phyloP scores from a whole-genome alignment of 2,329 filamentous ascomycete genomes.

The Colletotrichum sp. region DNA sequence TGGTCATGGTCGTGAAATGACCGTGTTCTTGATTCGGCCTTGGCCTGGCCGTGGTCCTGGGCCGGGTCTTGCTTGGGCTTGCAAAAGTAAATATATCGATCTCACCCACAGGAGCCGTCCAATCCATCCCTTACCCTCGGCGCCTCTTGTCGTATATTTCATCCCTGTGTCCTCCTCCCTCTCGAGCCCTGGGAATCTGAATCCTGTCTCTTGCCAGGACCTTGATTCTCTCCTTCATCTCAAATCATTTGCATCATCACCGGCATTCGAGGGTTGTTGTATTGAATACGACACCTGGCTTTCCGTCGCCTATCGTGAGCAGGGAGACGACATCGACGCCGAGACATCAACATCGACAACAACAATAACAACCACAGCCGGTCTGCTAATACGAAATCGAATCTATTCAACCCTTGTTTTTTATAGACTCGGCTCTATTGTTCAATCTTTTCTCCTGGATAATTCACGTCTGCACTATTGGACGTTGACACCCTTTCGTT shows the following conservation, averaged over 20 bases:
- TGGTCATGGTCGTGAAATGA: neutral
- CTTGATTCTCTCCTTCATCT: neutral
- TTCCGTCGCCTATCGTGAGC: neutral
- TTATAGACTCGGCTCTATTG: neutral
- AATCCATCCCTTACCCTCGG: constrained; percentile 9
- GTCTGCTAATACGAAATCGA: constrained; percentile 6
- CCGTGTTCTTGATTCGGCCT: neutral
- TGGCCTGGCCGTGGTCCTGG: neutral
- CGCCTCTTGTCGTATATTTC: constrained; percentile 13
- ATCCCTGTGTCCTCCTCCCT: constrained; percentile 18
- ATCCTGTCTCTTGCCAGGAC: neutral
- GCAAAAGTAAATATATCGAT: constrained; percentile 23
- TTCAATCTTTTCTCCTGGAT: neutral
- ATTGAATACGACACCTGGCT: constrained; percentile 15
- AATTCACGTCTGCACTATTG: neutral
- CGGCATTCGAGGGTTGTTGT: constrained; percentile 15
- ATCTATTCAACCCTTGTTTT: neutral
- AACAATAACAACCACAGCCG: constrained; percentile 3
- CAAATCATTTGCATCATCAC: constrained; percentile 9
- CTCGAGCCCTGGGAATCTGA: neutral
- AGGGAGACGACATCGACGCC: neutral
- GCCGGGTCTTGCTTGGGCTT: neutral
- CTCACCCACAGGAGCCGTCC: neutral
- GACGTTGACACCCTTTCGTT: neutral
- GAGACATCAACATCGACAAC: neutral